A percentile compares a stretch with the other conserved stretches of the same genome.
These are phyloP conservation scores for Sinapis alba DNA, from an alignment of 441 rosid genomes.

Conservation along the genomic window DNA sequence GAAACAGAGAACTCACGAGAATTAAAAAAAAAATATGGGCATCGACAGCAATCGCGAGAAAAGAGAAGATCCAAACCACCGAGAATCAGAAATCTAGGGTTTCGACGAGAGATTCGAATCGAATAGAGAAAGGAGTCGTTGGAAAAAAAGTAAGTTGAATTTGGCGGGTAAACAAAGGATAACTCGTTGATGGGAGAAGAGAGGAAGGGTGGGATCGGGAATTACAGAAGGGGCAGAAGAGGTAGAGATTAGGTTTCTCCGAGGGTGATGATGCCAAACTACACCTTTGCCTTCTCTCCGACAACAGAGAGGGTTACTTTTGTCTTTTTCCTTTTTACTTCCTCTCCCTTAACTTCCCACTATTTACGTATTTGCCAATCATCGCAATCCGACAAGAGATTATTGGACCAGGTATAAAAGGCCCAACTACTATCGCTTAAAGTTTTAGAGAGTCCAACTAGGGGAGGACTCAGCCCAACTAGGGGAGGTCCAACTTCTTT, in stretches of 20 bases:
- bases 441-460: too few species aligned
- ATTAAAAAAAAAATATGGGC: constrained; percentile 32
- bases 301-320: not conserved
- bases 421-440: too few species aligned
- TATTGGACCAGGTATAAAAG: too few species aligned
- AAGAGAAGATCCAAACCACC: not conserved
- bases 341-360: too few species aligned
- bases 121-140: constrained; percentile 42
- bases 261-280: constrained; percentile 7
- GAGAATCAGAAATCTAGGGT: constrained; percentile 35
- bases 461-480: too few species aligned
- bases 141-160: constrained; percentile 30
- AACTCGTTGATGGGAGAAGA: constrained; percentile 1
- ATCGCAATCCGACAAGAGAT: too few species aligned
- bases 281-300: constrained; percentile 27
- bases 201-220: constrained; percentile 62
- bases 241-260: constrained; percentile 41
- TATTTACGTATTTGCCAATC: too few species aligned
- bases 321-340: constrained; percentile 29
- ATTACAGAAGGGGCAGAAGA: constrained; percentile 60
- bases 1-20: constrained; percentile 15
- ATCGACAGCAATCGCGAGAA: constrained; percentile 5
- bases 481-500: too few species aligned
- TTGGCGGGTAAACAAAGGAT: constrained; percentile 38
- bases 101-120: not conserved